A percentile compares a stretch with the other conserved stretches of the same genome.
These are phyloP conservation scores for Crucibulum laeve DNA, from an alignment of 768 basidiomycete genomes.

Conservation along the genomic window DNA sequence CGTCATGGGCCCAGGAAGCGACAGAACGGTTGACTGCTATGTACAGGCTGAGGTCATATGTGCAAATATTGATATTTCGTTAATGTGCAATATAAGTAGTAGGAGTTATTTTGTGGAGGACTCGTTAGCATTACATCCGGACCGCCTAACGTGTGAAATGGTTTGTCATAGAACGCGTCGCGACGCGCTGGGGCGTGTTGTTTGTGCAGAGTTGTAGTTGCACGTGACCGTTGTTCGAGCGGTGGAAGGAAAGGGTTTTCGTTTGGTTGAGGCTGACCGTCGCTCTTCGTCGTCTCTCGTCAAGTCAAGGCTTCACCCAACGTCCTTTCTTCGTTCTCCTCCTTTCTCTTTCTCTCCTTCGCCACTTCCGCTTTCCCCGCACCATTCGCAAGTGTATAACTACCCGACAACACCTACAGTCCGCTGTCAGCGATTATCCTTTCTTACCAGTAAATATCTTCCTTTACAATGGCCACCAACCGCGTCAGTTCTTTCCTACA, in stretches of 20 bases:
- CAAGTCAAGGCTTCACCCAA: constrained; percentile 19
- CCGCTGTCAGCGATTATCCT: constrained; percentile 14
- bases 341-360: constrained; percentile 21
- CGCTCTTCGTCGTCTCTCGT: constrained; percentile 15
- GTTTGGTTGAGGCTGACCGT: constrained; percentile 37
- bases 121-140: no score
- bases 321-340: constrained; percentile 13
- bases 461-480: constrained; percentile 53
- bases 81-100: no score
- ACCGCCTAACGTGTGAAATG: constrained; percentile 6
- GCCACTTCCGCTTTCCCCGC: constrained; percentile 11
- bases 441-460: constrained; percentile 19
- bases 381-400: neutral
- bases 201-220: constrained; percentile 25
- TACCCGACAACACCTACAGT: constrained; percentile 9
- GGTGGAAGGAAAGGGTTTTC: constrained; percentile 15
- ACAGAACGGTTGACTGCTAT: no score
- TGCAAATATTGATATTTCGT: no score
- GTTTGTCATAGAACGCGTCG: constrained; percentile 16
- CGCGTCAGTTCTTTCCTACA: constrained; percentile 42
- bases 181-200: constrained; percentile 26
- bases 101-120: no score
- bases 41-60: no score
- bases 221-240: constrained; percentile 32
- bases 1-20: no score